Evolutionary conservation across 2,329 filamentous ascomycete species (phyloP).

Genomic region (Mariannaea elegans): DNA sequence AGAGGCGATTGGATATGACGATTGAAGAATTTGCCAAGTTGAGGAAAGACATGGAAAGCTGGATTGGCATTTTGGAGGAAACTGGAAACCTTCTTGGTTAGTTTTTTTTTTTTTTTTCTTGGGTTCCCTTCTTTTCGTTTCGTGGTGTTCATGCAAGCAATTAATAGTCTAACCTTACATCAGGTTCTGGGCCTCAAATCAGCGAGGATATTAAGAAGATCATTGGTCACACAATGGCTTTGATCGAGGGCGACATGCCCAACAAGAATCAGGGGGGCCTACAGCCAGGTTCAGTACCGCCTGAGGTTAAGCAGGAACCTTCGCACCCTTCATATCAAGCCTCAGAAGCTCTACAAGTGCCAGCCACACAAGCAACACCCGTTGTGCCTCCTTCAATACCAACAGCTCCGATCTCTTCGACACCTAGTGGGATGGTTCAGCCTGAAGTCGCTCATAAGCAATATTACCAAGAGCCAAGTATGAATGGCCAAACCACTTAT

Average conservation of each 20-base stretch:
- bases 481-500: conserved; percentile 43
- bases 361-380: background rate
- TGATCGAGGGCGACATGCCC: conserved; percentile 61
- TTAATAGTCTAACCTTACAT: conserved; percentile 24
- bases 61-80: conserved; percentile 74
- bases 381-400: background rate
- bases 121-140: background rate
- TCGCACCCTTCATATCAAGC: conserved; percentile 33
- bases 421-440: conserved; percentile 24
- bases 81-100: conserved; percentile 73
- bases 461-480: conserved; percentile 41
- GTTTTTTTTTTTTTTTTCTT: conserved; percentile 38
- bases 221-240: conserved; percentile 60
- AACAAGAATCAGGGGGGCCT: conserved; percentile 40
- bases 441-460: conserved; percentile 38
- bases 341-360: conserved; percentile 22
- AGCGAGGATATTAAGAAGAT: conserved; percentile 56
- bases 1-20: conserved; percentile 69
- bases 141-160: background rate
- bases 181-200: conserved; percentile 56
- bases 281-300: conserved; percentile 22
- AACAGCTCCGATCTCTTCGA: conserved; percentile 3
- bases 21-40: conserved; percentile 67
- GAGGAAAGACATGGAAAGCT: conserved; percentile 72
- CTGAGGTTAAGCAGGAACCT: conserved; percentile 52